Evolutionary conservation across 106 monocot genomes (phyloP).

Genomic region (Vanilla planifolia): DNA sequence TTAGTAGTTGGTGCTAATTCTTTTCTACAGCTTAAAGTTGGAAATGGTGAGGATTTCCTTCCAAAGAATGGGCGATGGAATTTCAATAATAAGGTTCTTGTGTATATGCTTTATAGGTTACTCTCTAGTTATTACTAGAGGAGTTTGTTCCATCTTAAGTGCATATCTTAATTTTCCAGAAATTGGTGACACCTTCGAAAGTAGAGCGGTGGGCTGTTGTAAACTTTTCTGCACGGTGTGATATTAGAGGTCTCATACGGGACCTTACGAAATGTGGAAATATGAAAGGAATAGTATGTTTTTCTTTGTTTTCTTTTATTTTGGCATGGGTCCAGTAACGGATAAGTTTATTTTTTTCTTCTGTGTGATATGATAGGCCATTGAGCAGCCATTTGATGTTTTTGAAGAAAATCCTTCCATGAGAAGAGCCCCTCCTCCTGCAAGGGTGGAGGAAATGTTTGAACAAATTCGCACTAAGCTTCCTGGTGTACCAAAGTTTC

Average conservation of each 20-base stretch:
- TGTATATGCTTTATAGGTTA: not conserved
- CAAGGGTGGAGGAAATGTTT: constrained; percentile 78
- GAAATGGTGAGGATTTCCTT: constrained; percentile 74
- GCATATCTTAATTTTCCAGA: constrained; percentile 30
- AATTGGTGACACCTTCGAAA: constrained; percentile 30
- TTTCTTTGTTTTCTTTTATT: not conserved
- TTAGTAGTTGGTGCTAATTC: not conserved
- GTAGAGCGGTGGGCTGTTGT: constrained; percentile 71
- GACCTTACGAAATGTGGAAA: constrained; percentile 71
- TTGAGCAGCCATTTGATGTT: constrained; percentile 55
- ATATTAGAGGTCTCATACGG: constrained; percentile 34
- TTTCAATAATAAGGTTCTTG: constrained; percentile 82
- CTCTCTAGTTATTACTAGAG: not conserved
- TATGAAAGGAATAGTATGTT: constrained; percentile 84
- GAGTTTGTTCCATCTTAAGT: not conserved
- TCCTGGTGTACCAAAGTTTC: constrained; percentile 59
- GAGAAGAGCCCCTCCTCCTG: constrained; percentile 41
- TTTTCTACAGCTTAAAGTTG: constrained; percentile 59
- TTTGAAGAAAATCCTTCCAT: constrained; percentile 57
- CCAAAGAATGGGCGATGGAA: constrained; percentile 92
- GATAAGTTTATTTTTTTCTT: not conserved
- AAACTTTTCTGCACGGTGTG: constrained; percentile 85
- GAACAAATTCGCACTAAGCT: constrained; percentile 45
- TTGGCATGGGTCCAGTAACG: not conserved
- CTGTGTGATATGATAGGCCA: constrained; percentile 19